phyloP scores from a whole-genome alignment of 1,139 yeast species.

The Geotrichum phurueaensis region DNA sequence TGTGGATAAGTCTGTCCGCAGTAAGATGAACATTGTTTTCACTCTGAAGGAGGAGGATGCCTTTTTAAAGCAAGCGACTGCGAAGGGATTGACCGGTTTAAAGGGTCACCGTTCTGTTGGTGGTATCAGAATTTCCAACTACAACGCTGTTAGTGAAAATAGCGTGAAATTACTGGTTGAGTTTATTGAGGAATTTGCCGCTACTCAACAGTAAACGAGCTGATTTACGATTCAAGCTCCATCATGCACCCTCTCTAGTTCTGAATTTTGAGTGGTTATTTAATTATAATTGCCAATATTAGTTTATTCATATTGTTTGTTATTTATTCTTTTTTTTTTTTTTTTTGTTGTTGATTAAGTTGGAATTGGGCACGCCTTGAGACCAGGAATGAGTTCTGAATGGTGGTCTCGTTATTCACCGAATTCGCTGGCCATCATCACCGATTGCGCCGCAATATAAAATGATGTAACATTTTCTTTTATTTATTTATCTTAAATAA shows the following conservation, averaged over 20 bases:
- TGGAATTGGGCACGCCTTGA: not conserved
- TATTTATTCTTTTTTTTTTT: not conserved
- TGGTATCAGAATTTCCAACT: slow-evolving; percentile 85
- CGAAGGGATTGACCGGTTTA: slow-evolving; percentile 58
- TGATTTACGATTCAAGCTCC: not conserved
- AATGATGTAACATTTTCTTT: too few relatives aligned
- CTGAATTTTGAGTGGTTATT: not conserved
- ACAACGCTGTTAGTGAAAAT: slow-evolving; percentile 71
- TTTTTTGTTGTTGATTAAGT: not conserved
- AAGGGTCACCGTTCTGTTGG: slow-evolving; percentile 98
- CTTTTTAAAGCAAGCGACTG: slow-evolving; percentile 61
- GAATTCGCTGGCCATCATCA: too few relatives aligned
- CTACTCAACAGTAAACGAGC: not conserved
- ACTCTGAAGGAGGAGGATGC: slow-evolving; percentile 60
- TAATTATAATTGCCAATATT: not conserved
- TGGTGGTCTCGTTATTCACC: too few relatives aligned
- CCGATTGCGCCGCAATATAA: too few relatives aligned
- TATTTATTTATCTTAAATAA: too few relatives aligned
- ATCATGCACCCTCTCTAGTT: not conserved
- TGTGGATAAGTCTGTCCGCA: slow-evolving; percentile 59
- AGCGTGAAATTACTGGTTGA: slow-evolving; percentile 57
- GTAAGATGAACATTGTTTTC: slow-evolving; percentile 91
- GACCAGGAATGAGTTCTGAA: not conserved
- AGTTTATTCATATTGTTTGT: not conserved
- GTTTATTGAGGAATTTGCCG: slow-evolving; percentile 60